Conservation (phyloP, 2,329 filamentous ascomycete species). For the Dactylellina drechsleri region DNA sequence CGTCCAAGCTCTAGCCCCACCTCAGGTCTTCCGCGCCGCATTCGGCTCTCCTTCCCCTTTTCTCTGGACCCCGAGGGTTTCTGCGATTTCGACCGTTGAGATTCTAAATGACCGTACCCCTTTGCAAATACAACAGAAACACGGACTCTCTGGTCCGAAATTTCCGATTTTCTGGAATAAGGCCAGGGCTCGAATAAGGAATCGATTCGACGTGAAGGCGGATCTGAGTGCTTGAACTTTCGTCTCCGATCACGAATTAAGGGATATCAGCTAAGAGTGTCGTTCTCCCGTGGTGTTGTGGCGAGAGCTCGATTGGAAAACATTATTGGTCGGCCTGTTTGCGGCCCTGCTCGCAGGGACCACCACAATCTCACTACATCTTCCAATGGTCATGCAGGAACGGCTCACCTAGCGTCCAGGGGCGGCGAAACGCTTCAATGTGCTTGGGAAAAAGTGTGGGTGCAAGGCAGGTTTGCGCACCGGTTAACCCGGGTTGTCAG, state of each 20-base stretch:
- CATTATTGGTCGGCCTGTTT: slow-evolving; percentile 31
- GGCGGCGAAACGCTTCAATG: slow-evolving; percentile 43
- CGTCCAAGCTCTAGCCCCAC: slow-evolving; percentile 9
- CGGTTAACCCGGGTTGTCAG: slow-evolving; percentile 32
- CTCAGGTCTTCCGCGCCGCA: slow-evolving; percentile 4
- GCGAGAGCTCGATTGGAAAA: slow-evolving; percentile 19
- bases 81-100: slow-evolving; percentile 21
- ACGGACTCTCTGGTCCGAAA: slow-evolving; percentile 7
- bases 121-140: slow-evolving; percentile 39
- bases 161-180: slow-evolving; percentile 36
- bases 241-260: slow-evolving; percentile 46
- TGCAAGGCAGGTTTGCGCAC: slow-evolving; percentile 37
- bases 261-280: slow-evolving; percentile 28
- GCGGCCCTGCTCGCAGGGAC: slow-evolving; percentile 27
- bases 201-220: slow-evolving; percentile 21
- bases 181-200: slow-evolving; percentile 48
- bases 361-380: slow-evolving; percentile 49
- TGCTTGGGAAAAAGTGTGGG: slow-evolving; percentile 23
- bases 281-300: slow-evolving; percentile 35
- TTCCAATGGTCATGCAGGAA: slow-evolving; percentile 39
- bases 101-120: slow-evolving; percentile 44
- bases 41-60: background rate
- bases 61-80: background rate
- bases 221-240: slow-evolving; percentile 36
- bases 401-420: slow-evolving; percentile 31